Conservation (phyloP, 345 rosid genomes). For the Physaria fendleri region DNA sequence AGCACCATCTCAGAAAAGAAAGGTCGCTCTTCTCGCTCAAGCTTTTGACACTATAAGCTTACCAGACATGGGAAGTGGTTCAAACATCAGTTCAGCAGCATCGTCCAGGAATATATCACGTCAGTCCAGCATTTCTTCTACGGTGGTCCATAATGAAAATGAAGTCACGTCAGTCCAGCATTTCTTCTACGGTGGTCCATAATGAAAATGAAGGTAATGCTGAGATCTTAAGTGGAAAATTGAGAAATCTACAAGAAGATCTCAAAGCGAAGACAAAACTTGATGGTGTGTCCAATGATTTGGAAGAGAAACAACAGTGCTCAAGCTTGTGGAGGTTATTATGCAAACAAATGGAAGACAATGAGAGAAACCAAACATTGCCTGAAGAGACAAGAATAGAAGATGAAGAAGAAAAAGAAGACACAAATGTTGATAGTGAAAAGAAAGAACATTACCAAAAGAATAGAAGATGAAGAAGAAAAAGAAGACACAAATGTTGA, state of each 20-base stretch:
- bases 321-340: slow-evolving; percentile 61
- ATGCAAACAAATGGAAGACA: slow-evolving; percentile 66
- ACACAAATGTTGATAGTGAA: slow-evolving; percentile 21
- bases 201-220: slow-evolving; percentile 19
- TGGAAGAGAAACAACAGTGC: slow-evolving; percentile 54
- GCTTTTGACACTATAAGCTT: slow-evolving; percentile 74
- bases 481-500: slow-evolving; percentile 23
- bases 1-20: slow-evolving; percentile 69
- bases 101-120: slow-evolving; percentile 36
- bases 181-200: slow-evolving; percentile 13
- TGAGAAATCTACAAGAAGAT: slow-evolving; percentile 26
- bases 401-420: slow-evolving; percentile 26
- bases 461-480: no score
- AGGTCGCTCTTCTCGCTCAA: slow-evolving; percentile 84
- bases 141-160: slow-evolving; percentile 13
- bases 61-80: slow-evolving; percentile 29
- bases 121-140: slow-evolving; percentile 27
- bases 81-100: slow-evolving; percentile 26
- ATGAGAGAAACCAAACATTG: slow-evolving; percentile 33
- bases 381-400: slow-evolving; percentile 27
- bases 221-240: slow-evolving; percentile 24
- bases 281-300: slow-evolving; percentile 25
- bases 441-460: slow-evolving; percentile 35
- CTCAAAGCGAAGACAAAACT: slow-evolving; percentile 24
- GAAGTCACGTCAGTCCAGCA: slow-evolving; percentile 32